These are phyloP conservation scores for Dendrobium chrysotoxum DNA, from an alignment of 106 monocot species.

Conservation along the genomic window DNA sequence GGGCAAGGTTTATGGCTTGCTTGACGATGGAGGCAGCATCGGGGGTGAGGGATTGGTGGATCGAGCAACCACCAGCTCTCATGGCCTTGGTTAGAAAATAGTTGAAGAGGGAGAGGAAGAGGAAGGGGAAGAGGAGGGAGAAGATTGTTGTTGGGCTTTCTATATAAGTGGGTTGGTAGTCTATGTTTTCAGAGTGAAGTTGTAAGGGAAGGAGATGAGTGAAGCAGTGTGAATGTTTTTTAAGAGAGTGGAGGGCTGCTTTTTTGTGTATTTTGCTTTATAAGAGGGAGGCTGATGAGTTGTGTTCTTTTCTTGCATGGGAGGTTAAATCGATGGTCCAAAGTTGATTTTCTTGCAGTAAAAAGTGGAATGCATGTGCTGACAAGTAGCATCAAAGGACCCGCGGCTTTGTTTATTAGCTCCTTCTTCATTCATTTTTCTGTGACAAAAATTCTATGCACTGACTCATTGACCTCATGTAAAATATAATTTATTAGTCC, in stretches of 20 bases:
- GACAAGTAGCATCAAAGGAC: background rate
- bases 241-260: background rate
- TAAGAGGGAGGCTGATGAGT: background rate
- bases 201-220: background rate
- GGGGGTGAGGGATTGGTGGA: conserved; percentile 72
- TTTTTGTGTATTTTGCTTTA: background rate
- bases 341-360: background rate
- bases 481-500: too few relatives aligned
- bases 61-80: conserved; percentile 94
- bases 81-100: conserved; percentile 18
- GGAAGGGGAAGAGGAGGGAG: background rate
- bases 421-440: background rate
- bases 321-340: conserved; percentile 11
- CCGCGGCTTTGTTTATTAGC: background rate
- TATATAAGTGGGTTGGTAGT: background rate
- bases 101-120: background rate
- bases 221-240: background rate
- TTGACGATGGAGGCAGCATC: conserved; percentile 75
- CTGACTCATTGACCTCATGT: too few relatives aligned
- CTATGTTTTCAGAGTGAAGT: background rate
- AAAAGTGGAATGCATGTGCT: conserved; percentile 12
- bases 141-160: background rate
- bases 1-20: conserved; percentile 74
- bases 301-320: conserved; percentile 12
- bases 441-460: background rate